Percentiles rank a stretch among this genome's conserved stretches.
Evolutionary conservation across 2,329 filamentous ascomycete genomes (phyloP).

Genomic region (Fusarium coicis): DNA sequence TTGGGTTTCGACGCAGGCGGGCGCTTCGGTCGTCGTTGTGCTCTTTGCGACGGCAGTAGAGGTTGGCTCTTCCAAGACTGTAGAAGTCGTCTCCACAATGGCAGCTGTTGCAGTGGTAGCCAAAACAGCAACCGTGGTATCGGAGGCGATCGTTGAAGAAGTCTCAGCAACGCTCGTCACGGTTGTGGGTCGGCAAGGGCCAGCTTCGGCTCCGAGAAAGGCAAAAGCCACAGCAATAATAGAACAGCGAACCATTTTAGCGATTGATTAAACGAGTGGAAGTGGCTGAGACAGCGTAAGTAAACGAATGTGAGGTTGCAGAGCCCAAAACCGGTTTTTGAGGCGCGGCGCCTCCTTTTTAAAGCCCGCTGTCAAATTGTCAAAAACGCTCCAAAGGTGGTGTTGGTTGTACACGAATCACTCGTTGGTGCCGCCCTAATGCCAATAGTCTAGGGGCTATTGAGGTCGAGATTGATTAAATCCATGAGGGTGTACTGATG

Average conservation of each 20-base stretch:
- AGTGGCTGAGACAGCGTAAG: not conserved
- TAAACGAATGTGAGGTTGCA: not conserved
- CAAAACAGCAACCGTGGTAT: not conserved
- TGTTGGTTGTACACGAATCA: not conserved
- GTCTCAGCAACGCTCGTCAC: not conserved
- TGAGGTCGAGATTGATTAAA: not conserved
- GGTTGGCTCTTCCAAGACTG: not conserved
- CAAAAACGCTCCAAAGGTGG: not conserved
- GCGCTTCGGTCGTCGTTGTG: not conserved
- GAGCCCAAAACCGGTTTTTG: rapidly evolving
- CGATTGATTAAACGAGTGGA: not conserved
- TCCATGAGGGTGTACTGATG: rapidly evolving
- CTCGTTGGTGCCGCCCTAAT: not conserved
- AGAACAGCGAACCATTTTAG: not conserved
- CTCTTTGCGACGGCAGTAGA: not conserved
- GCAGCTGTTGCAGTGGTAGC: not conserved
- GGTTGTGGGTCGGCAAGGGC: not conserved
- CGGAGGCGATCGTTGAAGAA: not conserved
- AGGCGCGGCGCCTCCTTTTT: not conserved
- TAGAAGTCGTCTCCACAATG: not conserved
- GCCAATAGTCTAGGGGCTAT: not conserved
- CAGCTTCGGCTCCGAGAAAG: not conserved
- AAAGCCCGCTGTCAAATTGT: not conserved
- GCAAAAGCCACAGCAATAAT: not conserved
- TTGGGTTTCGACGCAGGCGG: not conserved